Base-by-base conservation (phyloP, 306 rosid genomes). In the Dryas drummondii region DNA sequence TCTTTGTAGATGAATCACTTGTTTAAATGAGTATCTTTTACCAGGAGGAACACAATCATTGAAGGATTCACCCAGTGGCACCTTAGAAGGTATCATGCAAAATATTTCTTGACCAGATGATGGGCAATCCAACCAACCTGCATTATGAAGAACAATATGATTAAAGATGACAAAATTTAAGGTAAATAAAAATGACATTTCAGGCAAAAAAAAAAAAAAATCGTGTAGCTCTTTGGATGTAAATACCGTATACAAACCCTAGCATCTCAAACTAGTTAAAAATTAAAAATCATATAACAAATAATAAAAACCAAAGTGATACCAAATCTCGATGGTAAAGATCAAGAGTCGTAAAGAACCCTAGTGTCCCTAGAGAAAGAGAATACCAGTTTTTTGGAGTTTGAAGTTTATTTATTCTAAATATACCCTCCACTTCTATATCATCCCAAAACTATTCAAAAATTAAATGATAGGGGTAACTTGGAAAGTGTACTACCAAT, bases 61-160 rank as follows among this genome's bases (percentile, higher is more conserved):
- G 83, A 82, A 96, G 13, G 93, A 72, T 83, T 96, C 99, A 75
- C 91, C 87, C 47, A 96, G 91, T 48, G 99, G 99, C 87, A 90
- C 99, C 92, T 96, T 96, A 64, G 99, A 96, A 87, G 99, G 99
- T 78, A 96, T 83, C 91, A 96, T 90, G 82, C 69, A 79, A 86
- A 17, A 82, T 76, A 92, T 84, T 78, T 96, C 99, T 60, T 85
- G 87, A 76, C 99, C 99, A 86, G 11, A 66, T 59, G 98, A 66
- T 26, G 98, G 97, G 76, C 99, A 96, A 72, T 92, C 97, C 91
- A 96, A 82, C 99, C 99, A 96, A 57, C 99, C 99, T 96, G 89
- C 80, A 80, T 76, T 26, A 79, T 44, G 56, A 73, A 78, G 61
- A 76, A 76, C 17, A 74, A 67, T 76, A 52, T 52, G 59, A 65